phyloP scores from a whole-genome alignment of 2,329 filamentous ascomycete species.

The Dothistroma pini region DNA sequence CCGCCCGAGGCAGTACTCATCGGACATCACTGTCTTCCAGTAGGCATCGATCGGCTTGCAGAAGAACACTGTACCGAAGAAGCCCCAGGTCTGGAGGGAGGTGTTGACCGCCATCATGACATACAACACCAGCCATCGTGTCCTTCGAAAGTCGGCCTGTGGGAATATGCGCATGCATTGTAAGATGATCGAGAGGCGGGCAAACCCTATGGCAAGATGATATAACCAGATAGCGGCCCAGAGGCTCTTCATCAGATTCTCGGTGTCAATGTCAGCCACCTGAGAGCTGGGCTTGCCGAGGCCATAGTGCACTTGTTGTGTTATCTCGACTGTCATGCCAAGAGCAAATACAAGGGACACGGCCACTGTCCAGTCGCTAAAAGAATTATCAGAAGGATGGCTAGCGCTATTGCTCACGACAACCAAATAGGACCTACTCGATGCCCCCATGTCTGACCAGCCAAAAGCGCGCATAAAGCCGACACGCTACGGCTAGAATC shows the following conservation, averaged over 20 bases:
- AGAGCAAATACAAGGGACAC: conserved; percentile 6
- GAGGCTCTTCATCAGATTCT: background rate
- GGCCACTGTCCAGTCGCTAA: conserved; percentile 5
- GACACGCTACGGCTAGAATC: conserved; percentile 2
- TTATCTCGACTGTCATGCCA: conserved; percentile 2
- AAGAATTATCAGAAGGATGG: background rate
- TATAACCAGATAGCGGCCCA: conserved; percentile 8
- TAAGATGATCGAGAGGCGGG: conserved; percentile 7
- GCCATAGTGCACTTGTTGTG: conserved; percentile 7
- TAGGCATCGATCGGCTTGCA: conserved; percentile 3
- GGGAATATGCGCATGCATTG: conserved; percentile 11
- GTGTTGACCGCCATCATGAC: background rate
- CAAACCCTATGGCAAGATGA: conserved; percentile 8
- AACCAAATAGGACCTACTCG: background rate
- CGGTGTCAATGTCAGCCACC: background rate
- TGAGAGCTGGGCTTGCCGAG: background rate
- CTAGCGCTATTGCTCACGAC: background rate
- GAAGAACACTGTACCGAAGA: conserved; percentile 7
- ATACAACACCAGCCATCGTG: conserved; percentile 3
- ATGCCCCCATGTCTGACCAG: conserved; percentile 6
- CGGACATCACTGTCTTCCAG: conserved; percentile 1
- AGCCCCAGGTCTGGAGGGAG: background rate
- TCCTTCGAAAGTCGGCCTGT: background rate
- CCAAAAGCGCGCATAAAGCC: conserved; percentile 2
- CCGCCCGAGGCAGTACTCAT: background rate